Conservation (phyloP, 116 monocot genomes). For the Papilionanthe hybrid region DNA sequence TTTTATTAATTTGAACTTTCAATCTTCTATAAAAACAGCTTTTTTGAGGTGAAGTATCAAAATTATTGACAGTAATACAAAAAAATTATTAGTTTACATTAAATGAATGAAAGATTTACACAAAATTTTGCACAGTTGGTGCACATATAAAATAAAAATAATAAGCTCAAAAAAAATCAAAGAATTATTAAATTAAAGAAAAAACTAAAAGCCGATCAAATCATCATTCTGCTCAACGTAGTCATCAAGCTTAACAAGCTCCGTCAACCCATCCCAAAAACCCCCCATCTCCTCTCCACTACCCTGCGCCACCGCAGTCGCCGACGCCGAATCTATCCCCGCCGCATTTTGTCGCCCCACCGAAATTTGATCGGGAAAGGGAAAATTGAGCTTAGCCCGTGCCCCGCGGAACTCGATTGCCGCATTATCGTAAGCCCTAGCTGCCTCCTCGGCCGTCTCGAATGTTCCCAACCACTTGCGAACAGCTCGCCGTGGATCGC, state of each 20-base stretch:
- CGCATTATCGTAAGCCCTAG: constrained; percentile 60
- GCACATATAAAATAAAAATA: too few relatives aligned
- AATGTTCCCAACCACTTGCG: constrained; percentile 79
- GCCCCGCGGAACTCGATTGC: constrained; percentile 68
- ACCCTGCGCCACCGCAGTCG: neutral
- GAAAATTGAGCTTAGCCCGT: constrained; percentile 73
- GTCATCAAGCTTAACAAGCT: constrained; percentile 10
- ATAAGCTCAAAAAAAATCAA: neutral
- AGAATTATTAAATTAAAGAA: neutral
- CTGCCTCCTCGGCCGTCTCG: constrained; percentile 71
- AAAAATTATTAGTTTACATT: too few relatives aligned
- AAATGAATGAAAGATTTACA: too few relatives aligned
- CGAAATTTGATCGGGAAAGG: constrained; percentile 19
- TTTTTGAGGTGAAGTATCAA: too few relatives aligned
- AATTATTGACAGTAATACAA: too few relatives aligned
- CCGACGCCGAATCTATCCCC: neutral
- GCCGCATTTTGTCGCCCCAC: neutral
- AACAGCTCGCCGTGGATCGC: constrained; percentile 45
- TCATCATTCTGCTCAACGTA: neutral
- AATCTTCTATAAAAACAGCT: too few relatives aligned
- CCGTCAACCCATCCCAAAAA: constrained; percentile 14
- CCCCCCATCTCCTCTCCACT: constrained; percentile 4
- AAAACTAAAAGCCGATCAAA: neutral
- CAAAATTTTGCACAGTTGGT: too few relatives aligned
- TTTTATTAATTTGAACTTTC: too few relatives aligned